Percentiles rank a stretch among this genome's conserved stretches.
Conservation (phyloP, 176 grass and related monocot genomes). For the Dendrocalamus sinicus region DNA sequence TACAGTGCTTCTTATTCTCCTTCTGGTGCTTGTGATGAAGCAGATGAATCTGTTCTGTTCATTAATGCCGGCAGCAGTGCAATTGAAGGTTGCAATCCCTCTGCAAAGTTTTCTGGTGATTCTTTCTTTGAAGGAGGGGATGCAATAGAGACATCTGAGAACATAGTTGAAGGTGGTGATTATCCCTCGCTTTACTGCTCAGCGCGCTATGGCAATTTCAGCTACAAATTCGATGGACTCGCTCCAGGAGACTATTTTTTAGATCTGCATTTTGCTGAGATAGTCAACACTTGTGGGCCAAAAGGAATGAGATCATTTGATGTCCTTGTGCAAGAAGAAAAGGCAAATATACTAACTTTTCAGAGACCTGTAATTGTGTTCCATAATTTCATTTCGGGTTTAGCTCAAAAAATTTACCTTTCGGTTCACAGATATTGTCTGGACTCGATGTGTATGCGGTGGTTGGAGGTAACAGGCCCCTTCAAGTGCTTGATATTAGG, state of each 20-base stretch:
- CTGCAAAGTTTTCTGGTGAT: conserved; percentile 50
- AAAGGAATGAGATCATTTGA: conserved; percentile 82
- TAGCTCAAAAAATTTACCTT: too few relatives aligned
- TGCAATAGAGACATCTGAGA: conserved; percentile 68
- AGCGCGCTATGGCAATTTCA: conserved; percentile 77
- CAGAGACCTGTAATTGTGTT: not conserved
- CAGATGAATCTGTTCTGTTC: conserved; percentile 75
- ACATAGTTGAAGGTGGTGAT: conserved; percentile 67
- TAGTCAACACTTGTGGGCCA: conserved; percentile 74
- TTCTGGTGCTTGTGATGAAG: conserved; percentile 29
- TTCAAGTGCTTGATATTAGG: conserved; percentile 81
- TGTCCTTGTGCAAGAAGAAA: conserved; percentile 86
- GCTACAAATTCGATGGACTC: conserved; percentile 72
- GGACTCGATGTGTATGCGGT: too few relatives aligned
- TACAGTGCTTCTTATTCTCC: conserved; percentile 9
- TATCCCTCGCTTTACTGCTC: conserved; percentile 72
- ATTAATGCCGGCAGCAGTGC: conserved; percentile 69
- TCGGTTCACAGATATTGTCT: too few relatives aligned
- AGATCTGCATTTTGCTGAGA: conserved; percentile 93
- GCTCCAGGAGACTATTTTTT: conserved; percentile 73
- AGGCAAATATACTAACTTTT: conserved; percentile 57
- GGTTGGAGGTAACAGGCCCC: conserved; percentile 85
- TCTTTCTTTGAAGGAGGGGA: conserved; percentile 86
- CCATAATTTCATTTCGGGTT: conserved; percentile 8
- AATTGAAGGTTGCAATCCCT: conserved; percentile 40